Evolutionary conservation across 441 rosid species (phyloP), one percentile per base, ranked within the genome.

Genomic region (Arabidopsis lyrata): DNA sequence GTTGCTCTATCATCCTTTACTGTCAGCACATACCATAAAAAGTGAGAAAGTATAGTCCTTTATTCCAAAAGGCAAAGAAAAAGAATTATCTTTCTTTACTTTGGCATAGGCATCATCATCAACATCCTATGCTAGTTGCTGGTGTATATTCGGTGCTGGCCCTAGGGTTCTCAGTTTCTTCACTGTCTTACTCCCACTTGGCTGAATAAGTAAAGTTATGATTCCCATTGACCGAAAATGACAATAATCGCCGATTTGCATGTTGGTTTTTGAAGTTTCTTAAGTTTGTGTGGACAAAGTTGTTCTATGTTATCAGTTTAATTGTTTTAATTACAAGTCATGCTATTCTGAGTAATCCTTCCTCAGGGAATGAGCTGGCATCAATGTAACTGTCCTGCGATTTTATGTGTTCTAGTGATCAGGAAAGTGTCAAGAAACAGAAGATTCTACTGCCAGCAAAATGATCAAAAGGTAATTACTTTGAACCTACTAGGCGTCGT

Each of bases 41-140:
- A 67, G 61, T 38, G 72, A 52, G 62, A 53, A 27, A 67, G 62
- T 67, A 38, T 9, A 16, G 42, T 34, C 38, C 49, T 38, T 36
- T 66, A 36, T 38, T 67, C 49, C 5, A 57, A 68, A 57, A 32
- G 58, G 13, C 39, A n/a, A 20, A 34, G 36, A 34, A 36, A 13
- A 35, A 56, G 50, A 38, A 15, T 6, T 1, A 34, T 49, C 5
- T 32, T 48, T 18, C 34, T 35, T 48, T 12, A 49, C 18, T 49
- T 49, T 34, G 5, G 59, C 70, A 32, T 35, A 13, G 57, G 55
- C 73, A 68, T 68, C 73, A 68, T 55, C 55, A 68, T 53, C 73
- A 68, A 68, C 55, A 68, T 54, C 52, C 7, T 38, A 10, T 22
- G 59, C 70, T 50, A 45, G 55, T 47, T 11, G 54, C 57, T 32